Base-by-base conservation (phyloP, 148 eudicot species). In the Vaccinium macrocarpon region DNA sequence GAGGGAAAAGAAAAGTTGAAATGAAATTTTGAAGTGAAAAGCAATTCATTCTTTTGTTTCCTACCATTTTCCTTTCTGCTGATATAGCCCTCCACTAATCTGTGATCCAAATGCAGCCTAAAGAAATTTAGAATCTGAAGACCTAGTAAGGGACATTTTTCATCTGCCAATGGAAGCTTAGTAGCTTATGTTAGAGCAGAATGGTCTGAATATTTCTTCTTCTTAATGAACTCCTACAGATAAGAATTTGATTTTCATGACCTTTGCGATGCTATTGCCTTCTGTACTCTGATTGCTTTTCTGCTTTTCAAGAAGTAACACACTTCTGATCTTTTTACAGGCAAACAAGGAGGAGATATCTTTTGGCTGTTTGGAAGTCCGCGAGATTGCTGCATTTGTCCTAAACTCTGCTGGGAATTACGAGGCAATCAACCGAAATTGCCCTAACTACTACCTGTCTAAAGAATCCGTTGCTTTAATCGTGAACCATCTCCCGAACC, bases 321-420 rank as follows among this genome's bases (percentile, higher is more conserved):
- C 9, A 9, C 62, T 71, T n/a, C 27, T 48, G 50, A 53, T 87
- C 15, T 38, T 81, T 48, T 55, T 42, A 72, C 94, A 97, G 99
- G 98, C 91, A 81, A 97, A 89, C 89, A 97, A 95, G 88, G 99
- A 97, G 88, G 93, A 90, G 88, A 95, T 97, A 76, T 97, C 98
- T 23, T 92, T 95, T 82, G 89, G 91, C 82, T 92, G 90, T 9
- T 87, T 97, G 71, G 98, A 92, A 88, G 96, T 97, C 82, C 98
- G 91, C 18, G 95, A 97, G 89, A 91, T 95, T 52, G 98, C 98
- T n/a, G 99, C 98, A 59, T 97, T 97, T 79, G 91, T 97, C 79
- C 94, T 90, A 68, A 97, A 93, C 84, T 81, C 95, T 16, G 84
- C 91, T 2, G 98, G 98, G 25, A 90, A 92, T 78, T 97, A 97